These are phyloP conservation scores for Eucalyptus guilfoylei DNA, from an alignment of 345 rosid species.

Conservation along the genomic window DNA sequence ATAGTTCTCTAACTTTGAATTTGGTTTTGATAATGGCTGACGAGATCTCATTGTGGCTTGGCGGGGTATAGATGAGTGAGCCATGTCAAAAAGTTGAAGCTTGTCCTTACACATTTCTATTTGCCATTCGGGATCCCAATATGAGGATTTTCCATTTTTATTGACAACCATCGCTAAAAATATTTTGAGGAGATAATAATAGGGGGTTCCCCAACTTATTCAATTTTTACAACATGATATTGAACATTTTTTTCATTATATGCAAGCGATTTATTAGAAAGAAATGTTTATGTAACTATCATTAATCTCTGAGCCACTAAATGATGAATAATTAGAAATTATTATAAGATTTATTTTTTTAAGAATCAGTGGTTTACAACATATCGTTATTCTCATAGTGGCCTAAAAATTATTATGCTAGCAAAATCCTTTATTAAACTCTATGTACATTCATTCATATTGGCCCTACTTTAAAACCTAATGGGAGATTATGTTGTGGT, in stretches of 20 bases:
- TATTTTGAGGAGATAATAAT: neutral
- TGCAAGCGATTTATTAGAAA: neutral
- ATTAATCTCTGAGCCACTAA: no score
- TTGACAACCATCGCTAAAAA: neutral
- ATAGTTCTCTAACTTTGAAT: neutral
- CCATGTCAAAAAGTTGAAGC: neutral
- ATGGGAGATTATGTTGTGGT: neutral
- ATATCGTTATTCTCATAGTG: no score
- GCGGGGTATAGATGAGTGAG: neutral
- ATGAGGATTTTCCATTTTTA: neutral
- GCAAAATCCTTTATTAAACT: neutral
- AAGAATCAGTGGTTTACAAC: accelerated
- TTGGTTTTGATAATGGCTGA: neutral
- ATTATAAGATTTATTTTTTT: no score
- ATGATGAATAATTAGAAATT: no score
- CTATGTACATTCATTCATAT: neutral
- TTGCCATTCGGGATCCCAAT: neutral
- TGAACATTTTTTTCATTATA: neutral
- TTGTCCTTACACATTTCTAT: neutral
- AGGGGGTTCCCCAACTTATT: neutral
- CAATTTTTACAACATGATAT: neutral
- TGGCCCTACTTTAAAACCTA: neutral
- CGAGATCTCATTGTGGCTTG: neutral
- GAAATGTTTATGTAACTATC: no score
- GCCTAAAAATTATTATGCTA: no score